Conservation (phyloP, 2,329 filamentous ascomycete genomes). For the Stemphylium beticola region DNA sequence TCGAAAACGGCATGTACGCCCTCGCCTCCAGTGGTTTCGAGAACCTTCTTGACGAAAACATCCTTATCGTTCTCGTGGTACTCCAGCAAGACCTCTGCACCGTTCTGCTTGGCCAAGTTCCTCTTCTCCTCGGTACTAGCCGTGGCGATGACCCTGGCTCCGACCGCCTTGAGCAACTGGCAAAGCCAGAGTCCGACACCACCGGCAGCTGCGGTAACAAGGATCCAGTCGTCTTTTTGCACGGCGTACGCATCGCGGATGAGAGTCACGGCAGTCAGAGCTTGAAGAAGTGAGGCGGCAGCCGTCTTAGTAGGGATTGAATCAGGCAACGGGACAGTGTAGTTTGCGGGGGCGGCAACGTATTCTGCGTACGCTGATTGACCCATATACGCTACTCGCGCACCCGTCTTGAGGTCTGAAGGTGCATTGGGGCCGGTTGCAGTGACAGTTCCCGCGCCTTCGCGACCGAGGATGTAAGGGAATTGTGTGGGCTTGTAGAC, state of each 20-base stretch:
- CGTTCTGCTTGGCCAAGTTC: conserved; percentile 70
- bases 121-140: conserved; percentile 76
- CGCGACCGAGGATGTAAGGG: conserved; percentile 79
- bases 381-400: conserved; percentile 74
- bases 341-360: conserved; percentile 59
- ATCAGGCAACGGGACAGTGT: conserved; percentile 68
- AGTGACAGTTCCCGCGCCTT: conserved; percentile 75
- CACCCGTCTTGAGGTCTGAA: conserved; percentile 66
- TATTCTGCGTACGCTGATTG: conserved; percentile 65
- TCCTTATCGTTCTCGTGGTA: conserved; percentile 63
- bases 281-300: conserved; percentile 77
- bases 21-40: conserved; percentile 72
- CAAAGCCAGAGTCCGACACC: conserved; percentile 74
- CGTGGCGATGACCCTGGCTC: conserved; percentile 80
- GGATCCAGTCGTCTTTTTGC: conserved; percentile 77
- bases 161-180: conserved; percentile 74
- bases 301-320: conserved; percentile 66
- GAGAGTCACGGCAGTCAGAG: conserved; percentile 80
- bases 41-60: conserved; percentile 57
- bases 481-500: conserved; percentile 73
- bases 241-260: conserved; percentile 75
- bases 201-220: conserved; percentile 85
- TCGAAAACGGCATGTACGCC: conserved; percentile 84
- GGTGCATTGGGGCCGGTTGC: conserved; percentile 61
- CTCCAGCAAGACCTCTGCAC: conserved; percentile 75